Base-by-base conservation (phyloP, 1,284 basidiomycete genomes). In the Irpex sp. region DNA sequence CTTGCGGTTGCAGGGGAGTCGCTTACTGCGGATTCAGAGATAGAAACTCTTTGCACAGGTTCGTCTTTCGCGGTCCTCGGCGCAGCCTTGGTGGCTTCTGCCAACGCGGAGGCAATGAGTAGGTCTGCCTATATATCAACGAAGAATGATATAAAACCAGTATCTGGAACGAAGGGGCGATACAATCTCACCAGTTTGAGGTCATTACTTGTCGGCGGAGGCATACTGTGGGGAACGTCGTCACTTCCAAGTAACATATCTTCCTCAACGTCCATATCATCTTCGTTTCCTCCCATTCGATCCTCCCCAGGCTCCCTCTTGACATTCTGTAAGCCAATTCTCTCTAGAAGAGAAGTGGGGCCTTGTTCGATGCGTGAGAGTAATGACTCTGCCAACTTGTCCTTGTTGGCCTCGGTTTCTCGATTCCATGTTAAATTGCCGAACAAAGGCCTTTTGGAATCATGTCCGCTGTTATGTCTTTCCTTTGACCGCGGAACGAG, bases 51-150 rank as follows among this genome's bases (percentile, higher is more conserved):
- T 37, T 21, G 18, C 21, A 36, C 28, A 33, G 19, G 35, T 28
- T 48, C 53, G 23, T 23, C 16, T 9, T 58, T 47, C 10, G 16
- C 21, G 7, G 9, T 23, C 14, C 45, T 18, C 19, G 28, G 47
- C 19, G 28, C 28, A n/a, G 49, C 35, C 42, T 56, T 39, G 45
- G 53, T 42, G 14, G 57, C 57, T 55, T 62, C 57, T 9, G 23
- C 52, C 49, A 62, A 56, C 16, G 61, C 63, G 54, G 58, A 59
- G 10, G 58, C 60, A 49, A 64, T 64, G 37, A 61, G 53, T 39
- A 55, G 12, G 12, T 59, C 63, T 37, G 63, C 59, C 62, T 61
- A 42, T 7, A 9, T 42, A 42, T 28, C 6, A 37, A 7, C 19
- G 12, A 10, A 48, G 16, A 47, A 6, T 12, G 9, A 28, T 18